Evolutionary conservation across 1,139 yeast genomes (phyloP), one percentile per base, ranked within the genome.

Genomic region (Debaryomyces psychrophilus): DNA sequence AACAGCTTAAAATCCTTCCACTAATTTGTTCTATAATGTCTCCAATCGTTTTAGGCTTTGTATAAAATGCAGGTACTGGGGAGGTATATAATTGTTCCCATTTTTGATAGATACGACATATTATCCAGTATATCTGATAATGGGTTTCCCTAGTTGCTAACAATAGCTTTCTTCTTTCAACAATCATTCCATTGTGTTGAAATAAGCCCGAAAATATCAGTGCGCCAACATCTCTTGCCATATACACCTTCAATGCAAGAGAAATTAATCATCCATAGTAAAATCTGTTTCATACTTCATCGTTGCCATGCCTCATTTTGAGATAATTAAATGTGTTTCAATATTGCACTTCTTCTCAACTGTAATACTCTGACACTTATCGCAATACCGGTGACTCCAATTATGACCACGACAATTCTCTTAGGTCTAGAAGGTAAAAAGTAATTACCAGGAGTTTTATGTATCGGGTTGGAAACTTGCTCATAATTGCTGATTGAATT

Each of bases 141-240:
- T 15, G 61, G 61, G 61, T 56, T 40, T 56, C 61, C 36, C 61
- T 44, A 2, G 54, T 52, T 8, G 54, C 58, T 4, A 56, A 37
- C 5, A 56, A 36, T 18, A 57, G 33, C 12, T 46, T 53, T 31
- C 61, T 45, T 22, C 52, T 50, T 35, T 56, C 60, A 5, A 57
- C 56, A 29, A 57, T 57, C 61, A 57, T 57, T 2, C 61, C 61
- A 44, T 57, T 60, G 33, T 55, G 59, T 15, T 48, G 54, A 37
- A 56, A 56, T 1, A 60, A 57, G 1, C 60, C 61, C n/a, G 58
- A 53, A 3, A 60, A 55, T 7, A 57, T 54, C 8, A 58, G 53
- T 4, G 60, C 60, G 7, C 54, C 46, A 8, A 55, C 58, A 41
- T 57, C 59, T 31, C 47, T 53, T 6, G 47, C 29, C 0, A 55